Evolutionary conservation across 257 asterid genomes (phyloP).

Genomic region (Fraxinus anomala): DNA sequence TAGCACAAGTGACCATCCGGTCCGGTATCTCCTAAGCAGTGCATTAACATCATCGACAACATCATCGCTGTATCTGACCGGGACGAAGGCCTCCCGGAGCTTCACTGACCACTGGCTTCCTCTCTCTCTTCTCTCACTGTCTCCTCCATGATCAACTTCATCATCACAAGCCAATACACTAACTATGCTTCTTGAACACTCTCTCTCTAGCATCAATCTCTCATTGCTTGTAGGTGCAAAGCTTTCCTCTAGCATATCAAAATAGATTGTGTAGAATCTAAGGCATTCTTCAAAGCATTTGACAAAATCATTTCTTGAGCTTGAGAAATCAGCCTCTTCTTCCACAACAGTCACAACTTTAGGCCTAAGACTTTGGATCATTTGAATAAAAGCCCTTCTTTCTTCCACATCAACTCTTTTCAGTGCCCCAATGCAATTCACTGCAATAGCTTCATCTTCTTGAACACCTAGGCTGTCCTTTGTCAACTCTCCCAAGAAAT

Average conservation of each 20-base stretch:
- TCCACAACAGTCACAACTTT: slow-evolving; percentile 71
- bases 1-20: slow-evolving; percentile 67
- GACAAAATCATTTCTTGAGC: slow-evolving; percentile 41
- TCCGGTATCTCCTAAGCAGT: slow-evolving; percentile 64
- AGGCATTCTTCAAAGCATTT: slow-evolving; percentile 80
- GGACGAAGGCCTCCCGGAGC: slow-evolving; percentile 42
- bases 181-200: slow-evolving; percentile 66
- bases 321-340: slow-evolving; percentile 77
- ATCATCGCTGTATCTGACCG: slow-evolving; percentile 59
- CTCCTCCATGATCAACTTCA: slow-evolving; percentile 31
- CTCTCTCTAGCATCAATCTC: slow-evolving; percentile 77
- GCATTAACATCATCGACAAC: slow-evolving; percentile 76
- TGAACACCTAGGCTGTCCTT: slow-evolving; percentile 50
- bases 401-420: slow-evolving; percentile 39
- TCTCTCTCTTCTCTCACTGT: slow-evolving; percentile 63
- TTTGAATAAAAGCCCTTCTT: slow-evolving; percentile 34
- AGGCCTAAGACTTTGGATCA: slow-evolving; percentile 53
- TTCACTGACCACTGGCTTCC: slow-evolving; percentile 73
- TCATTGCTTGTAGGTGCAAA: slow-evolving; percentile 73
- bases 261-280: slow-evolving; percentile 64
- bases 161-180: slow-evolving; percentile 78
- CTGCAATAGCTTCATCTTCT: slow-evolving; percentile 68
- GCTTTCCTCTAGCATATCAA: slow-evolving; percentile 78
- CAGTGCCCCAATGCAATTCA: slow-evolving; percentile 69
- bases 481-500: slow-evolving; percentile 49